Conservation (phyloP, 306 rosid genomes). For the Trifolium pratense region DNA sequence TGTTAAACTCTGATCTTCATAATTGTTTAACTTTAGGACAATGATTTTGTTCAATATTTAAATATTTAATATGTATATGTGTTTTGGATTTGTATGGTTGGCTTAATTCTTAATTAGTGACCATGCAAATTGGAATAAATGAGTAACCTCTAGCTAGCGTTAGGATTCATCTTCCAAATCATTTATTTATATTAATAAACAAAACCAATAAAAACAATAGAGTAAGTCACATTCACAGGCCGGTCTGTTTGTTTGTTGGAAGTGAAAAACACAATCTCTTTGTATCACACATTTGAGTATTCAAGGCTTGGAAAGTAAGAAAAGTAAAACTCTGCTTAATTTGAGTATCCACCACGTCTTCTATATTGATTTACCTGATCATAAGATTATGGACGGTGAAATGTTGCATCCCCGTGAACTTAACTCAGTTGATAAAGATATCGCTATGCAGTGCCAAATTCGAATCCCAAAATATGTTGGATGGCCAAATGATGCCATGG, state of each 20-base stretch:
- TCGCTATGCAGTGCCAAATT: too few species aligned
- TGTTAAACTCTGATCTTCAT: neutral
- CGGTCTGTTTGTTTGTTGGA: neutral
- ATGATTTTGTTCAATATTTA: neutral
- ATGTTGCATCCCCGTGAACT: too few species aligned
- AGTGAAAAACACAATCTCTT: neutral
- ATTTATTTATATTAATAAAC: neutral
- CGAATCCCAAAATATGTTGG: too few species aligned
- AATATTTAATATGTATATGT: neutral
- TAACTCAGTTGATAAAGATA: too few species aligned
- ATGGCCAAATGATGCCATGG: too few species aligned
- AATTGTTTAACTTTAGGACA: neutral
- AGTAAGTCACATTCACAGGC: constrained; percentile 10
- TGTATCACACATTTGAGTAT: neutral
- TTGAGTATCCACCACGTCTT: too few species aligned
- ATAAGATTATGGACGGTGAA: too few species aligned
- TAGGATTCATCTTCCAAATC: neutral
- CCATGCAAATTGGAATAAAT: constrained; percentile 6
- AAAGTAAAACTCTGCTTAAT: neutral
- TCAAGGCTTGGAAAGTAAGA: neutral
- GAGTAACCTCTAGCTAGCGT: constrained; percentile 10
- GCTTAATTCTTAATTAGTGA: neutral
- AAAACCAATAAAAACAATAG: neutral
- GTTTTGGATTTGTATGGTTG: constrained; percentile 23
- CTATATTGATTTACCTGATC: too few species aligned